Conservation (phyloP, 768 basidiomycete genomes). For the Pleurotus ostreatus region DNA sequence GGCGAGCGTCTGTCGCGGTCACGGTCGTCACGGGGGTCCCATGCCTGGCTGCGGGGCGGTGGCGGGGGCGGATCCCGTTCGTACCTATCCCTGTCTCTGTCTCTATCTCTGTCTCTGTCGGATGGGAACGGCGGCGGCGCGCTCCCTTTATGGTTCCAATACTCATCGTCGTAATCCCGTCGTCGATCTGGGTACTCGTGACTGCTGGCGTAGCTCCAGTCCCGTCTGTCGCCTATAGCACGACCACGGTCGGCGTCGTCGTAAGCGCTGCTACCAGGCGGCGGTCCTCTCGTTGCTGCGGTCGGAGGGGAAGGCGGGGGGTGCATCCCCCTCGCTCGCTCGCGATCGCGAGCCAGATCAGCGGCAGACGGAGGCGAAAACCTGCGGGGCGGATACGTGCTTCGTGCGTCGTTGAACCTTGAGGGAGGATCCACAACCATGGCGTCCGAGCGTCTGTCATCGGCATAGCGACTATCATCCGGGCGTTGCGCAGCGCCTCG, state of each 20-base stretch:
- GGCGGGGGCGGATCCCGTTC: conserved; percentile 29
- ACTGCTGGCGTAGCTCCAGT: conserved; percentile 21
- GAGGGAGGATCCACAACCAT: conserved; percentile 29
- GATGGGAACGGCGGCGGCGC: conserved; percentile 21
- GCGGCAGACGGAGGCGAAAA: too few relatives aligned
- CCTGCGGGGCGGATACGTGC: conserved; percentile 13
- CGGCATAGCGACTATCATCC: conserved; percentile 31
- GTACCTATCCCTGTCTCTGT: conserved; percentile 21
- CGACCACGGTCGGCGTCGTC: conserved; percentile 31
- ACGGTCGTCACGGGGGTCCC: conserved; percentile 41
- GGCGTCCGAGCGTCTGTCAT: conserved; percentile 31
- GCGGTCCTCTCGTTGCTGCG: conserved; percentile 10
- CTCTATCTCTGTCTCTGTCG: conserved; percentile 25
- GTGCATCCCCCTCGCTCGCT: conserved; percentile 19
- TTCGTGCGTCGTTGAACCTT: conserved; percentile 31
- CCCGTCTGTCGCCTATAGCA: conserved; percentile 20
- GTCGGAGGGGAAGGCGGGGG: conserved; percentile 25
- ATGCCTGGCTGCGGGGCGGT: conserved; percentile 24
- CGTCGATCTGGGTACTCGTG: conserved; percentile 18
- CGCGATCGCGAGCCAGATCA: conserved; percentile 28
- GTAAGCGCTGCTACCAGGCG: conserved; percentile 15
- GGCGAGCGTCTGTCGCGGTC: conserved; percentile 20
- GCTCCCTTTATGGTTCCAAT: conserved; percentile 22
- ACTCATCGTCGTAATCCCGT: conserved; percentile 35
- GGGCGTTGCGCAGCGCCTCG: conserved; percentile 31